Percentiles rank a stretch among this genome's conserved stretches.
phyloP scores from a whole-genome alignment of 2,329 filamentous ascomycete species.

The Aspergillus hortae region DNA sequence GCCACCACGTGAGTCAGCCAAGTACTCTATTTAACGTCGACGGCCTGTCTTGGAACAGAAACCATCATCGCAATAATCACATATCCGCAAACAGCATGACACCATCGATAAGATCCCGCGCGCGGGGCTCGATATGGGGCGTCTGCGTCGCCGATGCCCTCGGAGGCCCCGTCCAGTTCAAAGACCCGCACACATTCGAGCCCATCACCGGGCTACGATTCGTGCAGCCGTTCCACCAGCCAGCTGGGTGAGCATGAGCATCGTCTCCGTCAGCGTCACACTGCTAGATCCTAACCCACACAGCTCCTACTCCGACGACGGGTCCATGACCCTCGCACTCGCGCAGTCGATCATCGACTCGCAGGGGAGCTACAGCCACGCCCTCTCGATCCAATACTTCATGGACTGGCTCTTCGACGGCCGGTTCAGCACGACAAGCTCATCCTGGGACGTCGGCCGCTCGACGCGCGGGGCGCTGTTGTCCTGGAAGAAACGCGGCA shows the following conservation, averaged over 20 bases:
- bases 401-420: conserved; percentile 35
- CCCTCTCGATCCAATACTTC: conserved; percentile 33
- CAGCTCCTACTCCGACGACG: conserved; percentile 43
- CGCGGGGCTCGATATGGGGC: conserved; percentile 33
- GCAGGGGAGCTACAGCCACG: conserved; percentile 26
- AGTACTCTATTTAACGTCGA: no score
- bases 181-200: conserved; percentile 31
- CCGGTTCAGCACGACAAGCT: conserved; percentile 33
- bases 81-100: neutral
- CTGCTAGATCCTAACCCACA: neutral
- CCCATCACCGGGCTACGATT: conserved; percentile 29
- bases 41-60: neutral
- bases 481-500: conserved; percentile 25
- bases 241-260: conserved; percentile 29
- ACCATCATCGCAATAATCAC: neutral
- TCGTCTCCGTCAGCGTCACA: neutral
- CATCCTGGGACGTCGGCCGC: conserved; percentile 40
- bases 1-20: no score
- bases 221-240: conserved; percentile 33
- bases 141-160: conserved; percentile 43
- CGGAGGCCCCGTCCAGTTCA: conserved; percentile 42
- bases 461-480: conserved; percentile 29
- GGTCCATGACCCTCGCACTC: conserved; percentile 43
- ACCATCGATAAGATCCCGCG: neutral
- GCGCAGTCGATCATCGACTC: conserved; percentile 36